Evolutionary conservation across 1,139 yeast genomes (phyloP).

Genomic region (Yamadazyma sp.): DNA sequence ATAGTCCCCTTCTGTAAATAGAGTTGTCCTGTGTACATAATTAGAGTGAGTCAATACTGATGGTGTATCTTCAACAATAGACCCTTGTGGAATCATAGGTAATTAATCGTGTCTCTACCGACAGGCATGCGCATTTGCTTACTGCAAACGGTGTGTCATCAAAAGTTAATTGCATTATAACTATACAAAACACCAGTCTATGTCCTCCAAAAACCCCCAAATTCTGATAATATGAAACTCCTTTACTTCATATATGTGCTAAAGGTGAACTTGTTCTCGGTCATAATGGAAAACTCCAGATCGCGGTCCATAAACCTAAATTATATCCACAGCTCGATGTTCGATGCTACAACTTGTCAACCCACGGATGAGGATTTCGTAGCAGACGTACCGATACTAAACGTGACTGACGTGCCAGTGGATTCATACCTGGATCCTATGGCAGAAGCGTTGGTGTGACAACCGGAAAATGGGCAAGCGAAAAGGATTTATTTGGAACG

Average conservation of each 20-base stretch:
- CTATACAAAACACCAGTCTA: no score
- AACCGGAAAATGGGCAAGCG: neutral
- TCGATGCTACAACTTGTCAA: conserved; percentile 25
- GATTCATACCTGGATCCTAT: neutral
- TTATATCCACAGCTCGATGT: conserved; percentile 38
- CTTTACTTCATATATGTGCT: conserved; percentile 36
- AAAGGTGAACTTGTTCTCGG: conserved; percentile 38
- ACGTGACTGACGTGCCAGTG: conserved; percentile 8
- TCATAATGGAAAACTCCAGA: conserved; percentile 37
- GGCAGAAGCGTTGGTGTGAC: neutral
- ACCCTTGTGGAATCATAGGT: no score
- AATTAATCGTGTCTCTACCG: neutral
- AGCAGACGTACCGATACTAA: conserved; percentile 6
- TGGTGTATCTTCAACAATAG: no score
- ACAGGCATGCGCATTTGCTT: neutral
- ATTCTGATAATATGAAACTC: conserved; percentile 28
- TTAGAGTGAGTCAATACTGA: neutral
- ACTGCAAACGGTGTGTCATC: neutral
- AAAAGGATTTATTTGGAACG: no score
- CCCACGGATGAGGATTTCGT: conserved; percentile 18
- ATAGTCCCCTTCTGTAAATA: conserved; percentile 11
- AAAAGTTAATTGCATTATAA: no score
- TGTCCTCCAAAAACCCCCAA: no score
- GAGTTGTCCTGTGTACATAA: conserved; percentile 3
- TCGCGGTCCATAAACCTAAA: conserved; percentile 32